Evolutionary conservation across 2,329 filamentous ascomycete genomes (phyloP).

Genomic region (Septoria linicola): DNA sequence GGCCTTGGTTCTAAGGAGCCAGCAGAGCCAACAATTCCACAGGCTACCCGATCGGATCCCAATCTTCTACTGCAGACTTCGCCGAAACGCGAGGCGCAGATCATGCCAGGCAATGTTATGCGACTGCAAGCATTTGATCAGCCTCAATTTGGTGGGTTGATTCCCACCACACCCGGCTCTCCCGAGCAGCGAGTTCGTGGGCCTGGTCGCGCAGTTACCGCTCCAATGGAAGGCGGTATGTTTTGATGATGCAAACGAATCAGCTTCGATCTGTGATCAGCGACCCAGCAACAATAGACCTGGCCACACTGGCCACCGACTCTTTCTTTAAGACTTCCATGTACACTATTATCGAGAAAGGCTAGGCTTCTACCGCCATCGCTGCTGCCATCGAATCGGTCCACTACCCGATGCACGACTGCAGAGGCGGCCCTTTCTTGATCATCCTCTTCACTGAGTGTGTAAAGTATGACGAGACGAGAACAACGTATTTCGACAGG

Average conservation of each 20-base stretch:
- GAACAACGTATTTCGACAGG: slow-evolving; percentile 8
- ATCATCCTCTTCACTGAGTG: neutral
- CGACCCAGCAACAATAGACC: slow-evolving; percentile 8
- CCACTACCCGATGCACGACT: neutral
- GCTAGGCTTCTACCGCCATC: neutral
- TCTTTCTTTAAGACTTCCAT: neutral
- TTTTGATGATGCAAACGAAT: slow-evolving; percentile 19
- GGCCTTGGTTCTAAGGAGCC: slow-evolving; percentile 22
- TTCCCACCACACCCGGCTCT: slow-evolving; percentile 13
- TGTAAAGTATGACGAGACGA: slow-evolving; percentile 13
- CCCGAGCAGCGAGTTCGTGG: slow-evolving; percentile 14
- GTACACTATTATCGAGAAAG: neutral
- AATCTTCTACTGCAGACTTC: slow-evolving; percentile 14
- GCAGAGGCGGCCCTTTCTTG: neutral
- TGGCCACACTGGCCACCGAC: neutral
- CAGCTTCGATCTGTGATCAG: slow-evolving; percentile 20
- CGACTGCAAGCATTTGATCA: slow-evolving; percentile 21
- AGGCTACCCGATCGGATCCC: slow-evolving; percentile 18
- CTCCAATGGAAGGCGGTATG: slow-evolving; percentile 25
- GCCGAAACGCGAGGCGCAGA: slow-evolving; percentile 16
- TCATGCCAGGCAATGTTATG: slow-evolving; percentile 23
- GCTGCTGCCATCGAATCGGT: no score
- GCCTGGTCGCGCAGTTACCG: slow-evolving; percentile 16
- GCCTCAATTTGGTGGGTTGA: slow-evolving; percentile 16
- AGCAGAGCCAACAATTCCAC: slow-evolving; percentile 6